Evolutionary conservation across 169 alveolate genomes (phyloP).

Genomic region (Cryptosporidium bovis): DNA sequence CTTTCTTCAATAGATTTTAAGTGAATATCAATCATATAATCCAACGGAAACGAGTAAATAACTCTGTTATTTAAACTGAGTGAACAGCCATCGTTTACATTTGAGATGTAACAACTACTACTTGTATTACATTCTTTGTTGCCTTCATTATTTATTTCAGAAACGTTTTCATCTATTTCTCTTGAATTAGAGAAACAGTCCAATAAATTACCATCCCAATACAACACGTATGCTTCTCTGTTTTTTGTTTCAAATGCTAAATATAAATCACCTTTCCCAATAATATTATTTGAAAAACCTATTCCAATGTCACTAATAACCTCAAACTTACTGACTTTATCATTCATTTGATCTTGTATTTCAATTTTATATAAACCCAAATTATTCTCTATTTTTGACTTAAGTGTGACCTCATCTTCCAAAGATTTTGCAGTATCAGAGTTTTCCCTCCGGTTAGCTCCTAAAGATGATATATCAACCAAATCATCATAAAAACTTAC

Average conservation of each 20-base stretch:
- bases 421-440: neutral
- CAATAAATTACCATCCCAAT: constrained; percentile 51
- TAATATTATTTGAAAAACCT: constrained; percentile 42
- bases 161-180: neutral
- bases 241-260: constrained; percentile 1
- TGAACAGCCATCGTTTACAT: too few species aligned
- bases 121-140: too few species aligned
- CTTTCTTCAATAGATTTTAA: constrained; percentile 30
- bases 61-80: too few species aligned
- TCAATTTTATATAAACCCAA: constrained; percentile 20
- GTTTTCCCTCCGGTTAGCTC: neutral
- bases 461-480: constrained; percentile 19
- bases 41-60: constrained; percentile 28
- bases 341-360: neutral
- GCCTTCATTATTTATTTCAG: too few species aligned
- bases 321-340: neutral
- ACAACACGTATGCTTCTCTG: constrained; percentile 11
- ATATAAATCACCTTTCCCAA: constrained; percentile 36
- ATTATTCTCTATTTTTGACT: constrained; percentile 33
- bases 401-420: constrained; percentile 35
- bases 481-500: constrained; percentile 63
- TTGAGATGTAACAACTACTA: too few species aligned
- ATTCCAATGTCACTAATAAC: constrained; percentile 1
- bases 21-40: constrained; percentile 44
- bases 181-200: neutral